A percentile compares a stretch with the other conserved stretches of the same genome.
Conservation (phyloP, 2,329 filamentous ascomycete genomes). For the Colletotrichum coccodes region DNA sequence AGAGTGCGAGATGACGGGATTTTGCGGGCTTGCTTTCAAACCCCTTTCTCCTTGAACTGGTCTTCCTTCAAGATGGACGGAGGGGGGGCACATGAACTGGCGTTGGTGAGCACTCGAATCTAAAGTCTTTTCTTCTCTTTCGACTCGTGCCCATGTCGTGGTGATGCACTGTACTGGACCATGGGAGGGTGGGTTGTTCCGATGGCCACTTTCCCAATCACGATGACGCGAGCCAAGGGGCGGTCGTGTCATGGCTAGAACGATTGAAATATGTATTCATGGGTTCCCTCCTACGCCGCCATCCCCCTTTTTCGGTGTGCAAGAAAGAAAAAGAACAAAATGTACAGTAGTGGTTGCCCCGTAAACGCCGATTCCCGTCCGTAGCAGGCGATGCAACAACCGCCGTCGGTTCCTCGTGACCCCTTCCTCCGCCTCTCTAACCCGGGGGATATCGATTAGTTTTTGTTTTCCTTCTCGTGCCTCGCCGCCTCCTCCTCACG, state of each 20-base stretch:
- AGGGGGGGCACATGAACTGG: background rate
- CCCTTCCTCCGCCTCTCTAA: background rate
- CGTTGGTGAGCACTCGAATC: background rate
- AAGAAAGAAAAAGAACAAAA: background rate
- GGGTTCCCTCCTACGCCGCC: slow-evolving; percentile 27
- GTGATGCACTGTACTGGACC: too few species aligned
- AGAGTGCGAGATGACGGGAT: background rate
- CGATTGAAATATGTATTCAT: slow-evolving; percentile 30
- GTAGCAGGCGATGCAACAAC: slow-evolving; percentile 13
- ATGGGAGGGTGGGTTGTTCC: too few species aligned
- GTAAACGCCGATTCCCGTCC: slow-evolving; percentile 23
- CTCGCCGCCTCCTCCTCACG: background rate
- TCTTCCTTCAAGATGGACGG: background rate
- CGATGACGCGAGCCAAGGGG: too few species aligned
- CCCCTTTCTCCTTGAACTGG: background rate
- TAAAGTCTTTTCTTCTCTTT: background rate
- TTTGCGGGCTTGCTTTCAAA: background rate
- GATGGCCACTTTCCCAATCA: too few species aligned
- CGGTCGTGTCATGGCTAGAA: slow-evolving; percentile 22
- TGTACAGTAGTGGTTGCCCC: slow-evolving; percentile 1
- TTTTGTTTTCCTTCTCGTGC: background rate
- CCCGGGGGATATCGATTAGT: slow-evolving; percentile 25
- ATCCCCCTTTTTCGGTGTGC: slow-evolving; percentile 14
- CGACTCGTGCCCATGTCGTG: background rate
- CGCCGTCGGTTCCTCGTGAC: background rate